Percentiles rank a stretch among this genome's conserved stretches.
Evolutionary conservation across 2,329 filamentous ascomycete species (phyloP).

Genomic region (Colletotrichum plurivorum): DNA sequence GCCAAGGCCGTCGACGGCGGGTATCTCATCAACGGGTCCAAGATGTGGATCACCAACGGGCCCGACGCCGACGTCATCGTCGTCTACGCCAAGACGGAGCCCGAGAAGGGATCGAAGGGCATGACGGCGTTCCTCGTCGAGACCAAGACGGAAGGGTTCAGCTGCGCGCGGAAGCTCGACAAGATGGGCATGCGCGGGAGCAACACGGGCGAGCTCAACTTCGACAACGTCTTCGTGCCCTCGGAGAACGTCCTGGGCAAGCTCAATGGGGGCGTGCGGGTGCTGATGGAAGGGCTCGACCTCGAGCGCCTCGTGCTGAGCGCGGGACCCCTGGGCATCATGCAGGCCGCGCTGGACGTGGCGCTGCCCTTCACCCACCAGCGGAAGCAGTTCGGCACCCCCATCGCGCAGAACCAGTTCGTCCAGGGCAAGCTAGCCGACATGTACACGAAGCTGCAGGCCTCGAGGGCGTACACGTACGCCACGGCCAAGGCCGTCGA

Average conservation of each 20-base stretch:
- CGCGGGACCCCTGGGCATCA: conserved; percentile 91
- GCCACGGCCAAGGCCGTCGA: conserved; percentile 85
- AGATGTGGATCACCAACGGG: conserved; percentile 99
- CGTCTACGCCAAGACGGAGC: conserved; percentile 96
- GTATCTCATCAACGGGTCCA: conserved; percentile 87
- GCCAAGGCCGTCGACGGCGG: conserved; percentile 87
- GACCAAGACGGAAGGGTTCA: conserved; percentile 79
- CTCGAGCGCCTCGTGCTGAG: conserved; percentile 93
- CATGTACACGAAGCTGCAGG: conserved; percentile 96
- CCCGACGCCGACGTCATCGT: conserved; percentile 94
- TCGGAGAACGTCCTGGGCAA: conserved; percentile 83
- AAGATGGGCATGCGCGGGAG: conserved; percentile 98
- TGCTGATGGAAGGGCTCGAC: conserved; percentile 97
- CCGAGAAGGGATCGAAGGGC: conserved; percentile 84
- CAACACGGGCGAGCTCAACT: conserved; percentile 94
- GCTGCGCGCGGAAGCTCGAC: conserved; percentile 90
- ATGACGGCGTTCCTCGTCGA: conserved; percentile 97
- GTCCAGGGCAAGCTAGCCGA: conserved; percentile 94
- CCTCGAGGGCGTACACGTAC: conserved; percentile 89
- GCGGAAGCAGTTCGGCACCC: conserved; percentile 87
- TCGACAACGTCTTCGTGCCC: conserved; percentile 92
- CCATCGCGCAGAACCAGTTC: conserved; percentile 93
- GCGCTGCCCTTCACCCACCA: conserved; percentile 91
- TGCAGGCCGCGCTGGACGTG: conserved; percentile 92
- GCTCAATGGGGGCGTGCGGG: conserved; percentile 85